These are phyloP conservation scores for Stylosanthes scabra DNA, from an alignment of 331 rosid species.

Conservation along the genomic window DNA sequence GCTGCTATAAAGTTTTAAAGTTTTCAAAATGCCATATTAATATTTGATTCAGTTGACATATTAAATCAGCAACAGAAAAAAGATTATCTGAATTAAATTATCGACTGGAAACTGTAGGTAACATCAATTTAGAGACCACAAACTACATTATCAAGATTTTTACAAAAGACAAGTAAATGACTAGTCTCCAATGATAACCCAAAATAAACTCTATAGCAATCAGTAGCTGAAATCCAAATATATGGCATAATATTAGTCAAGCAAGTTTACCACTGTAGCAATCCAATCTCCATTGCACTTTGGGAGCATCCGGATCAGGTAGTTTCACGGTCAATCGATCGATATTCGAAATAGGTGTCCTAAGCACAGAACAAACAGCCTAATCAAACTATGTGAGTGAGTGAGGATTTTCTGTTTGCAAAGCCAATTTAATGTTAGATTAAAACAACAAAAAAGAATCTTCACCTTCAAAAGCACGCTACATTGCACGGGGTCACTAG, in stretches of 20 bases:
- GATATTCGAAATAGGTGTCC: constrained; percentile 76
- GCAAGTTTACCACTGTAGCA: constrained; percentile 68
- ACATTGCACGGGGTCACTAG: constrained; percentile 65
- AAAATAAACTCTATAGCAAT: neutral
- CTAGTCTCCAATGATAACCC: constrained; percentile 2
- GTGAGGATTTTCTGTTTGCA: constrained; percentile 25
- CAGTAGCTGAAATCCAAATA: constrained; percentile 15
- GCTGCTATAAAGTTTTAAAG: constrained; percentile 10
- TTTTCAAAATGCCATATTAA: neutral
- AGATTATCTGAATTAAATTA: constrained; percentile 7
- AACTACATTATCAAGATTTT: constrained; percentile 1
- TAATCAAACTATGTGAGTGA: constrained; percentile 49
- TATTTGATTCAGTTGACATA: neutral
- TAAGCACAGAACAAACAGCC: constrained; percentile 87
- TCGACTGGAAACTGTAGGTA: constrained; percentile 1
- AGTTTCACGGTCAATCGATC: constrained; percentile 72
- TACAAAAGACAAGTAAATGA: neutral
- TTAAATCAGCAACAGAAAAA: constrained; percentile 20
- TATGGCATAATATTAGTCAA: constrained; percentile 6
- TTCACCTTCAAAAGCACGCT: constrained; percentile 86
- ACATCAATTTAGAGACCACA: constrained; percentile 12
- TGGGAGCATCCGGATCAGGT: constrained; percentile 72
- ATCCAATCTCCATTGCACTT: constrained; percentile 83
- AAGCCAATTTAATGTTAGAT: neutral
- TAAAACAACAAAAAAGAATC: constrained; percentile 2